Conservation (phyloP, 148 eudicot species). For the Pharnaceum exiguum region DNA sequence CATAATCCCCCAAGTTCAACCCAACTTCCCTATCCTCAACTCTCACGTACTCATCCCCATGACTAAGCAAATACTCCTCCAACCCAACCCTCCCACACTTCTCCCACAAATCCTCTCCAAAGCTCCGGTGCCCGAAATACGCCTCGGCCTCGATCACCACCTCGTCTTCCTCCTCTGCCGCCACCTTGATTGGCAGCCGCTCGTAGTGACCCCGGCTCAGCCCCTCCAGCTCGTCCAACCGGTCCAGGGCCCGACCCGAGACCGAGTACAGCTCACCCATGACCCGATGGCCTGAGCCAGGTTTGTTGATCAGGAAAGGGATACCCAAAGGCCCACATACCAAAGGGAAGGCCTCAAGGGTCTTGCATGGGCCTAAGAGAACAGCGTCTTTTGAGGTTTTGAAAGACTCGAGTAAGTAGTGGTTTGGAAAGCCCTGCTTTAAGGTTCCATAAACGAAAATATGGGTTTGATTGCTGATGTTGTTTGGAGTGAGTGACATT, state of each 20-base stretch:
- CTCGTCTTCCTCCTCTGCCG: conserved; percentile 14
- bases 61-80: conserved; percentile 22
- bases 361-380: conserved; percentile 33
- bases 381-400: conserved; percentile 45
- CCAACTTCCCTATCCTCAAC: conserved; percentile 28
- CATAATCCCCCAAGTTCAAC: conserved; percentile 36
- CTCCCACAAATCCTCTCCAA: conserved; percentile 55
- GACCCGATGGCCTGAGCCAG: conserved; percentile 49
- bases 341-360: conserved; percentile 42
- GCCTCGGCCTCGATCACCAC: conserved; percentile 48
- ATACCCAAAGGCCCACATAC: conserved; percentile 64
- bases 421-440: conserved; percentile 66
- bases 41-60: conserved; percentile 34
- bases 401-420: conserved; percentile 36
- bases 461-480: not conserved
- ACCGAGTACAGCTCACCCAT: conserved; percentile 66
- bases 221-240: conserved; percentile 67
- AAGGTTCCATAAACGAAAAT: conserved; percentile 77
- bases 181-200: conserved; percentile 46
- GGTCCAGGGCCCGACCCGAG: conserved; percentile 31
- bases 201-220: conserved; percentile 43
- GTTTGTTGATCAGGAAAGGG: conserved; percentile 62
- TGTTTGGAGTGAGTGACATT: not conserved
- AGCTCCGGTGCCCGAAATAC: conserved; percentile 56
- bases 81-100: conserved; percentile 36